These are phyloP conservation scores for Saccharomycopsis crataegensis DNA, from an alignment of 1,139 yeast species.

Conservation along the genomic window DNA sequence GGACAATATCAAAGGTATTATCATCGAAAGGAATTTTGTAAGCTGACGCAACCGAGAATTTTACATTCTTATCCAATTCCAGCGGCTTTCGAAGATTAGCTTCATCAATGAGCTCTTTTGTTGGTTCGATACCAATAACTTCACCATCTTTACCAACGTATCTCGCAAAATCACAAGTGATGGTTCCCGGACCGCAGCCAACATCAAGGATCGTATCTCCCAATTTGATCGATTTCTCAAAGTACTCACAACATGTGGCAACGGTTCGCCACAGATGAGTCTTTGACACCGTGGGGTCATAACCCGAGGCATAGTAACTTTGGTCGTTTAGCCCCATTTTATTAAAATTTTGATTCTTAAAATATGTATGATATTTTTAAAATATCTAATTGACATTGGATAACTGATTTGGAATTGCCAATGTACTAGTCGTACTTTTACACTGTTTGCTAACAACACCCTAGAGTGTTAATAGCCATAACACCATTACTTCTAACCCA, in stretches of 20 bases:
- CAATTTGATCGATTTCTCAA: slow-evolving; percentile 29
- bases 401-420: too few species aligned
- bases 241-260: slow-evolving; percentile 28
- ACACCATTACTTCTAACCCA: too few species aligned
- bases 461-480: too few species aligned
- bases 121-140: slow-evolving; percentile 33
- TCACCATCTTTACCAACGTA: slow-evolving; percentile 26
- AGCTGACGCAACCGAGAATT: slow-evolving; percentile 30
- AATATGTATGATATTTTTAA: too few species aligned
- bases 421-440: too few species aligned
- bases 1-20: slow-evolving; percentile 34
- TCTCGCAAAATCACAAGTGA: slow-evolving; percentile 32
- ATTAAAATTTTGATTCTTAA: background rate
- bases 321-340: slow-evolving; percentile 20
- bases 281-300: slow-evolving; percentile 24
- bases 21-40: slow-evolving; percentile 32
- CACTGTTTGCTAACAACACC: too few species aligned
- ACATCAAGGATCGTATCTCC: slow-evolving; percentile 32
- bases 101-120: slow-evolving; percentile 28
- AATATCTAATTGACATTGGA: too few species aligned
- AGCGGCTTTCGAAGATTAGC: slow-evolving; percentile 22
- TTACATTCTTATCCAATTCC: slow-evolving; percentile 23
- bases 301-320: slow-evolving; percentile 28
- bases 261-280: slow-evolving; percentile 35
- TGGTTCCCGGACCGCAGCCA: slow-evolving; percentile 40